phyloP scores from a whole-genome alignment of 2,329 filamentous ascomycete genomes.

The Colletotrichum sp. region DNA sequence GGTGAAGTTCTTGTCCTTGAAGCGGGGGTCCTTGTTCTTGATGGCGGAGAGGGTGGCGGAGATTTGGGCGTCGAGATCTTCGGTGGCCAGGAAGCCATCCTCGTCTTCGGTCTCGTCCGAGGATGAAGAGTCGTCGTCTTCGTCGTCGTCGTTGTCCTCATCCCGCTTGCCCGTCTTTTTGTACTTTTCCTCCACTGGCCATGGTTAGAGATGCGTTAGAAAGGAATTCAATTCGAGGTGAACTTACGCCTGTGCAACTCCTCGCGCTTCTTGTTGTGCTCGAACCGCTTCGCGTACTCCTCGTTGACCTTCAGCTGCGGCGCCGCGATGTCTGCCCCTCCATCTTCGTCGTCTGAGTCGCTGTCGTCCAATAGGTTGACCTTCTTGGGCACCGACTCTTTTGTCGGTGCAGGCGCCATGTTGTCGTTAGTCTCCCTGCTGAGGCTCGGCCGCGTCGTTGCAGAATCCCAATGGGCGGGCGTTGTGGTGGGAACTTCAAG shows the following conservation, averaged over 20 bases:
- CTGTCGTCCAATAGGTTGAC: conserved; percentile 62
- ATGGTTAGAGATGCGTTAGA: background rate
- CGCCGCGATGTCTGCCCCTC: conserved; percentile 37
- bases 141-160: conserved; percentile 53
- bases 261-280: conserved; percentile 97
- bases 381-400: conserved; percentile 38
- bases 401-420: conserved; percentile 2
- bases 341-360: conserved; percentile 53
- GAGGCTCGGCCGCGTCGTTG: background rate
- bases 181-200: conserved; percentile 86
- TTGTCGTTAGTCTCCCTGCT: background rate
- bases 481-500: background rate
- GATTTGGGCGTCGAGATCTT: conserved; percentile 85
- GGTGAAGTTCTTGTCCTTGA: conserved; percentile 81
- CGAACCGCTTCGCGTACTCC: conserved; percentile 87
- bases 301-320: conserved; percentile 80
- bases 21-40: conserved; percentile 85
- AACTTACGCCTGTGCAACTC: conserved; percentile 74
- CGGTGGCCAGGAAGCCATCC: conserved; percentile 84
- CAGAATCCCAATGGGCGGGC: background rate
- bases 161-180: conserved; percentile 51
- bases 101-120: conserved; percentile 89
- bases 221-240: background rate
- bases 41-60: conserved; percentile 87
- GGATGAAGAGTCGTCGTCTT: conserved; percentile 66